phyloP scores from a whole-genome alignment of 257 asterid genomes.

The Verbascum thapsus region DNA sequence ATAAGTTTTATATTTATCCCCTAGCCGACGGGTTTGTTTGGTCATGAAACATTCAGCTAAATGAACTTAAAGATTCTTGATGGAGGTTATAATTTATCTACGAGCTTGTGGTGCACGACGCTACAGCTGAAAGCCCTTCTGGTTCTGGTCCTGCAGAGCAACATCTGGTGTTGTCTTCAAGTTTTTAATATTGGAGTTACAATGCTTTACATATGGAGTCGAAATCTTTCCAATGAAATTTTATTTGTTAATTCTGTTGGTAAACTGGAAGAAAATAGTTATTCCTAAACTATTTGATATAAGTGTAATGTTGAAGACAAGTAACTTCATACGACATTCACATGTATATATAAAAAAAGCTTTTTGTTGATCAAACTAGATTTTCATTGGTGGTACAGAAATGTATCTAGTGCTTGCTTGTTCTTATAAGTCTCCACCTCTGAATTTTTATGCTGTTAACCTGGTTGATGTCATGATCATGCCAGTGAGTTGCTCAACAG shows the following conservation, averaged over 20 bases:
- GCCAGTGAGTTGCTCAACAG: not conserved
- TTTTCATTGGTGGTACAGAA: not conserved
- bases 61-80: not conserved
- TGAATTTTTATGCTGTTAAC: not conserved
- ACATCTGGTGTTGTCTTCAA: conserved; percentile 17
- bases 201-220: not conserved
- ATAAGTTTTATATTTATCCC: conserved; percentile 9
- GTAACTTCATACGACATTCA: conserved; percentile 6
- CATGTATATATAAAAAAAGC: no score
- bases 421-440: conserved; percentile 3
- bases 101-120: not conserved
- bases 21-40: conserved; percentile 8
- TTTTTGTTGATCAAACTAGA: not conserved
- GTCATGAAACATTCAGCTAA: conserved; percentile 24
- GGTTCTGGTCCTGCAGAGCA: not conserved
- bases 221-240: conserved; percentile 8
- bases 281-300: not conserved
- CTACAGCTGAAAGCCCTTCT: not conserved
- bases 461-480: not conserved
- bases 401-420: not conserved
- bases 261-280: not conserved
- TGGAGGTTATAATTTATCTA: not conserved
- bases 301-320: not conserved
- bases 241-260: conserved; percentile 3
- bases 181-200: not conserved